Evolutionary conservation across 2,329 filamentous ascomycete species (phyloP), one percentile per base, ranked within the genome.

Genomic region (Helminthosporium solani): DNA sequence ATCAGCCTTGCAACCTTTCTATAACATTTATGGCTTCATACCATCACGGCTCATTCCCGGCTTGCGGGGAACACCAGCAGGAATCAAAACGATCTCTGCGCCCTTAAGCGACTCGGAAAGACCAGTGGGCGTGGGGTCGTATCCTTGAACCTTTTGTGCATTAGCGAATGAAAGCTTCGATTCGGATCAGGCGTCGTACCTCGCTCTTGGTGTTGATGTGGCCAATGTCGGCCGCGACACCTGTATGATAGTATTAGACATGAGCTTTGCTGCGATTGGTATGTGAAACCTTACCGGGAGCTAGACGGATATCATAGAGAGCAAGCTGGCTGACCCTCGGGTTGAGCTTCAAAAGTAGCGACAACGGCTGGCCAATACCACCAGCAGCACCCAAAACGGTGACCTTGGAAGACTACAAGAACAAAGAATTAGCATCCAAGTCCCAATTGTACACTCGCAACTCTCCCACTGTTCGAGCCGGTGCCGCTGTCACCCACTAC

Each of bases 181-280:
- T 33, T 49, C 44, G 42, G 46, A 28, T 31, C 44, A 40, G 12
- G 43, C 40, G 40, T 49, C 72, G 48, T 73, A 78, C 75, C 65
- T 76, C 85, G 80, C 88, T 92, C 86, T 95, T 95, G 78, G 92
- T 96, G 86, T 97, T 97, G 84, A 99, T 90, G 82, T 99, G 94
- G 70, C 88, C 88, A 76, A 99, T 85, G 77, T 99, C 94, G 73
- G 94, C 94, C 66, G 92, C 94, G 75, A 99, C 94, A 86, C 92
- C 92, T 94, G 64, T 31, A 38, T 42, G 48, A 36, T 38, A 35
- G 6, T 63, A 61, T 63, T 36, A 64, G 56, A 44, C 50, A 30
- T 7, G 27, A 14, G n/a, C 5, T 33, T 7, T 11, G 36, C 34
- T 16, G 27, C 35, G 21, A 33, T 25, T 31, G 37, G 12, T 14